Evolutionary conservation across 108 stramenopile genomes (phyloP).

Genomic region (Ochromonas danica): DNA sequence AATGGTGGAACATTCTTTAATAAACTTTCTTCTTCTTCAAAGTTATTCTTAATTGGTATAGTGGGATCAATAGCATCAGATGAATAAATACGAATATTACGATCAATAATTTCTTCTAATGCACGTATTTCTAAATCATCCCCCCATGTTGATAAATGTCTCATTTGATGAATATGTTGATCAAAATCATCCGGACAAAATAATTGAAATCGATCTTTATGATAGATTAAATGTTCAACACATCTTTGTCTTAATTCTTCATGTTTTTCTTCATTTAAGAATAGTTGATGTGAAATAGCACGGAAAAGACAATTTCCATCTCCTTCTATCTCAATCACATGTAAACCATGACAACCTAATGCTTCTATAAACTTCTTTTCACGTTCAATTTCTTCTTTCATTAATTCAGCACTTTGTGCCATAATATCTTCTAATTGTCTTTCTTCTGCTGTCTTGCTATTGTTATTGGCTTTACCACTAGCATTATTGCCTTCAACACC

Average conservation of each 20-base stretch:
- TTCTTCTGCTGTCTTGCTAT: too few species aligned
- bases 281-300: constrained; percentile 46
- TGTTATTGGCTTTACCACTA: too few species aligned
- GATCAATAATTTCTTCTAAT: constrained; percentile 51
- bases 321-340: constrained; percentile 47
- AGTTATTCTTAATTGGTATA: background rate
- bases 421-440: background rate
- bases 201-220: constrained; percentile 40
- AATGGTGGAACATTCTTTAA: constrained; percentile 45
- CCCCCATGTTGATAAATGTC: constrained; percentile 43
- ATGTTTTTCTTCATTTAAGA: constrained; percentile 41
- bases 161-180: constrained; percentile 40
- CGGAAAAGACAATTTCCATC: constrained; percentile 56
- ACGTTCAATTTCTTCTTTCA: background rate
- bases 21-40: constrained; percentile 34
- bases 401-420: background rate
- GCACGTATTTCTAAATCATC: constrained; percentile 55
- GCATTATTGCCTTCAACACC: too few species aligned
- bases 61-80: constrained; percentile 41
- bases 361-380: constrained; percentile 19
- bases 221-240: constrained; percentile 47
- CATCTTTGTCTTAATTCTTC: constrained; percentile 30
- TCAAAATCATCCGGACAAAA: constrained; percentile 46
- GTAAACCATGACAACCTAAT: constrained; percentile 19
- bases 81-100: constrained; percentile 45